Evolutionary conservation across 2,329 filamentous ascomycete genomes (phyloP).

Genomic region (Byssoonygena ceratinophila): DNA sequence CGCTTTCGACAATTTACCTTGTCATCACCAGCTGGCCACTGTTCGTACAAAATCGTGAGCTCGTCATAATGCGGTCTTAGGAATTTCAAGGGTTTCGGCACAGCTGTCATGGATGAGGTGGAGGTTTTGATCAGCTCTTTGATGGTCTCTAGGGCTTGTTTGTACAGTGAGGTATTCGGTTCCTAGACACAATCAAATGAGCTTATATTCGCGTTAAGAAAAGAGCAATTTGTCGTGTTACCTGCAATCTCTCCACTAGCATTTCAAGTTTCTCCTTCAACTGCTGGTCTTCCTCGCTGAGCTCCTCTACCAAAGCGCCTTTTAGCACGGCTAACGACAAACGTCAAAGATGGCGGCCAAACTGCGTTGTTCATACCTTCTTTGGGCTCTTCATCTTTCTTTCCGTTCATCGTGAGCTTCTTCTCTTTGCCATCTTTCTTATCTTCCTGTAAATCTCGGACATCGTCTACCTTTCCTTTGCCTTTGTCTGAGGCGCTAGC

Average conservation of each 20-base stretch:
- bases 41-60: constrained; percentile 75
- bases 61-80: constrained; percentile 91
- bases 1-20: constrained; percentile 49
- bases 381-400: constrained; percentile 62
- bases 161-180: constrained; percentile 76
- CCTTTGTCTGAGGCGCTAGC: constrained; percentile 81
- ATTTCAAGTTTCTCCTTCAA: constrained; percentile 96
- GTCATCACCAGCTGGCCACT: constrained; percentile 73
- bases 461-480: constrained; percentile 77
- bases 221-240: constrained; percentile 33
- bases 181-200: constrained; percentile 48
- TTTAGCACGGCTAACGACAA: not conserved
- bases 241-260: constrained; percentile 89
- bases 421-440: constrained; percentile 53
- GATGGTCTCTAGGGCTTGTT: constrained; percentile 86
- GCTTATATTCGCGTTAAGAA: not conserved
- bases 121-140: constrained; percentile 98
- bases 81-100: constrained; percentile 97
- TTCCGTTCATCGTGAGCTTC: constrained; percentile 59
- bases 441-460: constrained; percentile 49
- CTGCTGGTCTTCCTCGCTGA: constrained; percentile 96
- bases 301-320: constrained; percentile 54
- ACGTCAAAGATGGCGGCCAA: constrained; percentile 15
- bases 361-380: constrained; percentile 42
- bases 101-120: constrained; percentile 97